Evolutionary conservation across 2,329 filamentous ascomycete species (phyloP).

Genomic region (Teratosphaeria nubilosa): DNA sequence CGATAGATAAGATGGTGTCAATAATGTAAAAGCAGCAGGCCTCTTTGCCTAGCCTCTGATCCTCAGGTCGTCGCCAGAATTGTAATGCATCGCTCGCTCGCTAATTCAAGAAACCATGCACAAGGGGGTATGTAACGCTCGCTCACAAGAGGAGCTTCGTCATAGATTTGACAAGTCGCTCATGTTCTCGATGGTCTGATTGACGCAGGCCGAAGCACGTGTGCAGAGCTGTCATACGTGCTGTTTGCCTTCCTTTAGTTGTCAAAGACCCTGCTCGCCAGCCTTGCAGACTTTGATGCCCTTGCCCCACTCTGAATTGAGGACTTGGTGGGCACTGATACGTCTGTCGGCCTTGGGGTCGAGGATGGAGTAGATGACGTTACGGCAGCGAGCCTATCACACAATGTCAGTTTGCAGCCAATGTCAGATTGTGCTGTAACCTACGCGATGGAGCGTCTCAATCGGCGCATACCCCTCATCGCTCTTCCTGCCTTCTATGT

Average conservation of each 20-base stretch:
- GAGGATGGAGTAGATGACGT: slow-evolving; percentile 97
- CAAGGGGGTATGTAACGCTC: neutral
- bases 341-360: slow-evolving; percentile 88
- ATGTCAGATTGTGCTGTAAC: slow-evolving; percentile 27
- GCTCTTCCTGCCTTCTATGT: slow-evolving; percentile 82
- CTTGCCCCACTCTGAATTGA: slow-evolving; percentile 97
- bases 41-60: neutral
- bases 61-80: neutral
- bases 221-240: neutral
- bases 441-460: slow-evolving; percentile 86
- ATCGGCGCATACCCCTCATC: slow-evolving; percentile 96
- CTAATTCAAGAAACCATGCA: neutral
- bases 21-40: neutral
- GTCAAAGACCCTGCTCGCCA: slow-evolving; percentile 79
- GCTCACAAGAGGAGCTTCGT: neutral
- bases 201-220: neutral
- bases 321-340: slow-evolving; percentile 89
- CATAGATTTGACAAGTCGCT: neutral
- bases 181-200: neutral
- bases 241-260: neutral
- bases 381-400: slow-evolving; percentile 79
- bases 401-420: slow-evolving; percentile 9
- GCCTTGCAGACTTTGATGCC: slow-evolving; percentile 96
- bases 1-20: neutral
- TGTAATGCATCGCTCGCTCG: neutral